Base-by-base conservation (phyloP, 1,284 basidiomycete species). In the Sporisorium graminicola region DNA sequence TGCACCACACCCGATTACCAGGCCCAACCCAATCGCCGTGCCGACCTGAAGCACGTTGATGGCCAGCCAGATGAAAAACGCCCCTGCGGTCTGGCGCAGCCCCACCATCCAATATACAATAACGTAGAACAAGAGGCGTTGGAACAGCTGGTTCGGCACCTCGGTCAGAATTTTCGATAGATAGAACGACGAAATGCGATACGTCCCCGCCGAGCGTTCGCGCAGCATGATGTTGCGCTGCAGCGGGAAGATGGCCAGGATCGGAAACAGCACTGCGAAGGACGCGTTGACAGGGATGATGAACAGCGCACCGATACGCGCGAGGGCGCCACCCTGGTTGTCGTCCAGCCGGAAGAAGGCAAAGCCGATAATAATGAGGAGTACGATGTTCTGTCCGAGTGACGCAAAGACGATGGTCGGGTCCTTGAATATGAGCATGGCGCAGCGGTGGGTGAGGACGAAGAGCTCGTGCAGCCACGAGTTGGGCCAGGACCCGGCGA, bases 71-170 rank as follows among this genome's bases (percentile, higher is more conserved):
- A 79, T 67, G 57, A 82, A 80, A 35, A 81, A 81, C 13, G 55
- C 26, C 0, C 33, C 54, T 1, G 70, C 69, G 5, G 60, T 60
- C 16, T 66, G 57, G 10, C 59, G 59, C 18, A 80, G 54, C 0
- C 80, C 78, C 6, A 80, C 52, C 77, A 79, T 79, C 64, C 64
- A 79, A 59, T 79, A 79, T 5, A 71, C 63, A 4, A 64, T 43
- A 3, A 59, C 44, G 42, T 74, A 74, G 29, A 74, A 68, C 24
- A 74, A 42, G 7, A 71, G 40, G 1, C 77, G 51, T 31, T 79
- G 78, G 4, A 65, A 20, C 8, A 75, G 42, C 40, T 79, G 74
- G 52, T 64, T 70, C n/a, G 79, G 79, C 2, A 80, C 67, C 24
- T 79, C 78, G 43, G 68, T 75, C 12, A 79, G 8, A 22, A 80